phyloP scores from a whole-genome alignment of 2,329 filamentous ascomycete species.

The Colletotrichum sp. region DNA sequence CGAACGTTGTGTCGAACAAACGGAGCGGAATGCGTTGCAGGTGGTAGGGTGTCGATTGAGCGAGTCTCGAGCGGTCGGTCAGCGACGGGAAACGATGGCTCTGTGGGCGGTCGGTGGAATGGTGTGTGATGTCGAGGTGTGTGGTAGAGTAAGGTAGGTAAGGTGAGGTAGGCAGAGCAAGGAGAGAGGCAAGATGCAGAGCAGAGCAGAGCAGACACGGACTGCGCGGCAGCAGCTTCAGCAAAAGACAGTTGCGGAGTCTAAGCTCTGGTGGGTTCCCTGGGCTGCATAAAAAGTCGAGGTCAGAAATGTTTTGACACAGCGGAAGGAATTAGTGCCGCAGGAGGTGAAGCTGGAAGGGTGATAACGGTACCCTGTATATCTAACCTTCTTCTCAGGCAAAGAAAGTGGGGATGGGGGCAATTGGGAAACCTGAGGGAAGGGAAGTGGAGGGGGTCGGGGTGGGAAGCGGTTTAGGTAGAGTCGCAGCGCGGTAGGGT shows the following conservation, averaged over 20 bases:
- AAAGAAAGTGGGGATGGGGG: conserved; percentile 21
- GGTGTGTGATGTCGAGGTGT: not conserved
- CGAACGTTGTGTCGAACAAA: not conserved
- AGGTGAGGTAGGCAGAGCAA: not conserved
- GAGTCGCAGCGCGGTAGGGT: conserved; percentile 16
- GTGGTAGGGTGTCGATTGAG: not conserved
- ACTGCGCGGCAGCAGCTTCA: conserved; percentile 8
- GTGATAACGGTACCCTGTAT: conserved; percentile 22
- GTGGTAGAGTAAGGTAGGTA: not conserved
- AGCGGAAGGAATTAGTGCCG: conserved; percentile 41
- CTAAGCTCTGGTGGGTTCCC: conserved; percentile 27
- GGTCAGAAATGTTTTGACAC: conserved; percentile 44
- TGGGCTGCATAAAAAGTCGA: conserved; percentile 35
- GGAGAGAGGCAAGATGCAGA: not conserved
- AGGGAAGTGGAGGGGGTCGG: conserved; percentile 21
- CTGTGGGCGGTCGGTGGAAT: not conserved
- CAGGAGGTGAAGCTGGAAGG: conserved; percentile 33
- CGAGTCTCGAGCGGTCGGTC: not conserved
- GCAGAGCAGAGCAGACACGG: not conserved
- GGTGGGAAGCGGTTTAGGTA: conserved; percentile 12
- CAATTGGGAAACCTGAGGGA: conserved; percentile 21
- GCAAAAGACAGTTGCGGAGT: conserved; percentile 11
- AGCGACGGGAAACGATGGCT: not conserved
- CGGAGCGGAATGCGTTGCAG: not conserved
- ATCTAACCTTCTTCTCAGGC: conserved; percentile 21